phyloP scores from a whole-genome alignment of 768 basidiomycete species.

The Auricularia heimuer region DNA sequence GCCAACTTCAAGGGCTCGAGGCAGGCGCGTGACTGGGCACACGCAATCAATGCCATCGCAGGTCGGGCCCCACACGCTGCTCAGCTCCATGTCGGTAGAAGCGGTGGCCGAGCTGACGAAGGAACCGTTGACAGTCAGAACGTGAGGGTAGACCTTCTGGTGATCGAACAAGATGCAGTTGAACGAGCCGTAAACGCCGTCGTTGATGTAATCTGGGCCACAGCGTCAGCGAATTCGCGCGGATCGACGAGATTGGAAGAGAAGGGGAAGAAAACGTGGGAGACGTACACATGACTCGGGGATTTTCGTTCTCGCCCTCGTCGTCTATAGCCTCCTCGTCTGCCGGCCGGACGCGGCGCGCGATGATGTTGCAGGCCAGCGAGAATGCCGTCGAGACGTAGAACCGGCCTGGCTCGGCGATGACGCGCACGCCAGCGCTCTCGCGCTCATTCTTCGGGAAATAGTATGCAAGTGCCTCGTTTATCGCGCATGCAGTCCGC shows the following conservation, averaged over 20 bases:
- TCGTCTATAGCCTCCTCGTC: conserved; percentile 16
- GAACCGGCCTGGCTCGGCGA: conserved; percentile 94
- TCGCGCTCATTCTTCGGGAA: conserved; percentile 55
- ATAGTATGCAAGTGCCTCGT: conserved; percentile 57
- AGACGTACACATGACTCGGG: conserved; percentile 83
- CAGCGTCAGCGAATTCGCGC: neutral
- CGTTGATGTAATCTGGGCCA: conserved; percentile 89
- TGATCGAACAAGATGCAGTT: conserved; percentile 98
- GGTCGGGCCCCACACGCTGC: conserved; percentile 96
- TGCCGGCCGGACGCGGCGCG: conserved; percentile 55
- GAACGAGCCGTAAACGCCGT: conserved; percentile 95
- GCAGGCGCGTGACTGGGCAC: conserved; percentile 50
- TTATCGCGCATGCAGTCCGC: conserved; percentile 60
- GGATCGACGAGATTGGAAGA: neutral
- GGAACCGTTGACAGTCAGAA: conserved; percentile 24
- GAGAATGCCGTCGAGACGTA: conserved; percentile 89
- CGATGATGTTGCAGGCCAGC: conserved; percentile 89
- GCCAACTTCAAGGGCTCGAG: conserved; percentile 67
- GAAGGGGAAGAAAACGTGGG: conserved; percentile 4
- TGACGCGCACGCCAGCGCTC: conserved; percentile 52
- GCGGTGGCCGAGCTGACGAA: conserved; percentile 2
- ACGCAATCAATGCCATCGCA: conserved; percentile 98
- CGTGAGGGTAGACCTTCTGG: conserved; percentile 72
- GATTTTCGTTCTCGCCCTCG: conserved; percentile 27
- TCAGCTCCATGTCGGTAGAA: conserved; percentile 25